These are phyloP conservation scores for Rheum nobile DNA, from an alignment of 148 eudicot species.

Conservation along the genomic window DNA sequence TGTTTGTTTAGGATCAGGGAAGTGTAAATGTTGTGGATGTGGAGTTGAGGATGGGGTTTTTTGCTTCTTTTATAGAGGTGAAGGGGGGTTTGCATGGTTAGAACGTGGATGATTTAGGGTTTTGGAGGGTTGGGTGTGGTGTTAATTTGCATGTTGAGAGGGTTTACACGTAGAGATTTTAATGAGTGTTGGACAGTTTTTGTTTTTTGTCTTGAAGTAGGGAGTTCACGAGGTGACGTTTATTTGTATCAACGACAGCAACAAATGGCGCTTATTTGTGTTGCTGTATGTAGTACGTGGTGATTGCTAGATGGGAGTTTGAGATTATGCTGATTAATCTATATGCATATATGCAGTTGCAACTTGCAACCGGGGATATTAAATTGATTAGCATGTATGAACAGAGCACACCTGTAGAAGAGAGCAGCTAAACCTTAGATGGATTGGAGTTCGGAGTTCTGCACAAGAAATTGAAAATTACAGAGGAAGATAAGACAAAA, in stretches of 20 bases:
- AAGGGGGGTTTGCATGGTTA: conserved; percentile 9
- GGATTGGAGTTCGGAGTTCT: too few relatives aligned
- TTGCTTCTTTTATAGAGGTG: too few relatives aligned
- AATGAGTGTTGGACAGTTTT: neutral
- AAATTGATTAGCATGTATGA: too few relatives aligned
- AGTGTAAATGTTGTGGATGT: neutral
- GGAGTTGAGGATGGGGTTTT: too few relatives aligned
- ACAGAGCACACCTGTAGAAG: too few relatives aligned
- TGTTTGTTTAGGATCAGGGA: too few relatives aligned
- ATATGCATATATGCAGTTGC: too few relatives aligned
- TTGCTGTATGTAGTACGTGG: neutral
- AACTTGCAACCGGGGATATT: too few relatives aligned
- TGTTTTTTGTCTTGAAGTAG: neutral
- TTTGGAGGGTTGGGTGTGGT: conserved; percentile 7
- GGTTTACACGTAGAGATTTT: conserved; percentile 12
- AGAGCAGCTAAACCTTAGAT: too few relatives aligned
- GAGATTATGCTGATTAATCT: too few relatives aligned
- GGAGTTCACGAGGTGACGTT: neutral
- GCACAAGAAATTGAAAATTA: too few relatives aligned
- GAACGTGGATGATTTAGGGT: conserved; percentile 11
- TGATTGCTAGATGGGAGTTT: neutral
- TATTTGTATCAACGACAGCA: neutral
- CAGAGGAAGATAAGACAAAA: too few relatives aligned
- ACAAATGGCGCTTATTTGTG: neutral
- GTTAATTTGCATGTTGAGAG: conserved; percentile 14